These are phyloP conservation scores for Cinchona pubescens DNA, from an alignment of 257 asterid species.

Conservation along the genomic window DNA sequence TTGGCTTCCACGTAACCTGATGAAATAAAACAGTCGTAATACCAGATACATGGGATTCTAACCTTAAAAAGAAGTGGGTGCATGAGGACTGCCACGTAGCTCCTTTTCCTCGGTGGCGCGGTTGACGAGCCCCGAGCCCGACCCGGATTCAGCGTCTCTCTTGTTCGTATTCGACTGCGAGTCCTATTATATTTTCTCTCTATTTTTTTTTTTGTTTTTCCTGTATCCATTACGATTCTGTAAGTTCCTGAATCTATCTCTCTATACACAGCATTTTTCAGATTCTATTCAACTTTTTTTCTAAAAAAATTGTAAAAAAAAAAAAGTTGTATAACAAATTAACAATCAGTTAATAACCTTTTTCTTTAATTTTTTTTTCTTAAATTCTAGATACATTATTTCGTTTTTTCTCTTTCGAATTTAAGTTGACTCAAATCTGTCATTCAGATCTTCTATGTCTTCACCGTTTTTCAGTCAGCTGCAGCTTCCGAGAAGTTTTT, in stretches of 20 bases:
- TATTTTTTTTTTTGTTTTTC: too few relatives aligned
- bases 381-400: conserved; percentile 5
- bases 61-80: too few relatives aligned
- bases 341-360: too few relatives aligned
- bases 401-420: background rate
- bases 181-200: too few relatives aligned
- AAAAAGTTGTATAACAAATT: background rate
- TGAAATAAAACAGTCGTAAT: too few relatives aligned
- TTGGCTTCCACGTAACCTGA: too few relatives aligned
- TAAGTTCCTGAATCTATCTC: conserved; percentile 17
- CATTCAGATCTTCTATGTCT: conserved; percentile 50
- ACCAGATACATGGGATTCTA: too few relatives aligned
- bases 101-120: too few relatives aligned
- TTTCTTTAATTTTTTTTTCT: background rate
- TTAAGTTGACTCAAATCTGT: conserved; percentile 27
- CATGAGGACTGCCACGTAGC: too few relatives aligned
- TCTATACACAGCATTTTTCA: conserved; percentile 34
- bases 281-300: conserved; percentile 25
- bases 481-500: conserved; percentile 17
- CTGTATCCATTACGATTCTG: background rate
- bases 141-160: too few relatives aligned
- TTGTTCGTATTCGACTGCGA: too few relatives aligned
- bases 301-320: background rate
- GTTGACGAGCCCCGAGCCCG: too few relatives aligned
- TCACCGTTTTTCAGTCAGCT: conserved; percentile 10